These are phyloP conservation scores for Trichocomaceae sp. DNA, from an alignment of 2,329 filamentous ascomycete genomes.

Conservation along the genomic window DNA sequence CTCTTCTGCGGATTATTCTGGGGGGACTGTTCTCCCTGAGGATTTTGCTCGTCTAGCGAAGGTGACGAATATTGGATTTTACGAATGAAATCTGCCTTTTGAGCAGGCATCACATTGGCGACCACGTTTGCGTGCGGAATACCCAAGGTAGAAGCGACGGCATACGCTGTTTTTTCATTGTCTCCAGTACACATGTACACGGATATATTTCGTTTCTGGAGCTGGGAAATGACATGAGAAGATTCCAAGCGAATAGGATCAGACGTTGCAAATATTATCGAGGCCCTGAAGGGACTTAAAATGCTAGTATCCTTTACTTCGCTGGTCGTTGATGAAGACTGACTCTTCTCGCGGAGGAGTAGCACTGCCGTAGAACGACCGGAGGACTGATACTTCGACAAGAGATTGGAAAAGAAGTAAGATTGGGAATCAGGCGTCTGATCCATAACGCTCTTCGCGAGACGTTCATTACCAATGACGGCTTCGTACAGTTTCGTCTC, in stretches of 20 bases:
- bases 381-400: constrained; percentile 35
- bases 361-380: constrained; percentile 42
- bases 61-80: constrained; percentile 26
- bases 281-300: constrained; percentile 38
- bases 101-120: constrained; percentile 75
- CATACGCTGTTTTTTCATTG: constrained; percentile 74
- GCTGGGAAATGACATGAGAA: constrained; percentile 54
- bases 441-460: constrained; percentile 34
- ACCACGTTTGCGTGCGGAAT: constrained; percentile 70
- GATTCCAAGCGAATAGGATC: constrained; percentile 76
- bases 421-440: constrained; percentile 24
- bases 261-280: constrained; percentile 66
- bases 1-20: constrained; percentile 12
- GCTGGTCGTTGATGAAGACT: neutral
- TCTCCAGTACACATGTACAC: constrained; percentile 94
- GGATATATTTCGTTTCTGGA: constrained; percentile 59
- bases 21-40: neutral
- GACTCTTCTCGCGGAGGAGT: constrained; percentile 25
- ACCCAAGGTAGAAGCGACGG: constrained; percentile 68
- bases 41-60: constrained; percentile 51
- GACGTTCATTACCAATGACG: constrained; percentile 53
- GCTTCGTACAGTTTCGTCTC: constrained; percentile 36
- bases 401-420: constrained; percentile 28
- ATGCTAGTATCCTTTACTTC: neutral
- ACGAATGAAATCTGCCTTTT: constrained; percentile 54